A percentile compares a stretch with the other conserved stretches of the same genome.
These are phyloP conservation scores for Microthyrium microscopicum DNA, from an alignment of 2,329 filamentous ascomycete genomes.

Conservation along the genomic window DNA sequence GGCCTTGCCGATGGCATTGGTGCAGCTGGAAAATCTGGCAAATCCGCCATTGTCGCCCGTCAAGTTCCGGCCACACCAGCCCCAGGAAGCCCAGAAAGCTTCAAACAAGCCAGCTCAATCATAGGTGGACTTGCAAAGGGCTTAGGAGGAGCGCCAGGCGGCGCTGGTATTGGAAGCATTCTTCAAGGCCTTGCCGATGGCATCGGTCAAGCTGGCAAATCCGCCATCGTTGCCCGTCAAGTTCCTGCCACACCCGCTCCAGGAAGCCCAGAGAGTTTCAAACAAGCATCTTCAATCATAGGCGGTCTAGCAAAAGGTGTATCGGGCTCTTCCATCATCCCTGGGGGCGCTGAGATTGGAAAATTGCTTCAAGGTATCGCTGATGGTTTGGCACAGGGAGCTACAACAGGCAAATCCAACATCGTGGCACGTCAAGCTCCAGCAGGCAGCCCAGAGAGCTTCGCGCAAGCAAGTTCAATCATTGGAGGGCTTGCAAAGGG, in stretches of 20 bases:
- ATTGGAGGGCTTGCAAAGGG: not conserved
- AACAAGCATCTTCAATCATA: not conserved
- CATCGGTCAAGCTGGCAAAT: not conserved
- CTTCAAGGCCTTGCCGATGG: not conserved
- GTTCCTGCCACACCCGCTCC: not conserved
- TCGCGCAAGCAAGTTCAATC: not conserved
- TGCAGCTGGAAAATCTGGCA: not conserved
- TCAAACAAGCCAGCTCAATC: not conserved
- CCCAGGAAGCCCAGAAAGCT: constrained; percentile 1
- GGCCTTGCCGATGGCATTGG: not conserved
- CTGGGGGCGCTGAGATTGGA: not conserved
- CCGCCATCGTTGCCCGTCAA: not conserved
- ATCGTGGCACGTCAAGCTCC: not conserved
- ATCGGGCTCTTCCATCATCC: not conserved
- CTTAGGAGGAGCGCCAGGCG: not conserved
- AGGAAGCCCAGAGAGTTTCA: constrained; percentile 1
- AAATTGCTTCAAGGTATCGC: not conserved
- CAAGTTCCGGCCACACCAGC: not conserved
- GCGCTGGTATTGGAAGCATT: not conserved
- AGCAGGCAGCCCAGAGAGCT: not conserved
- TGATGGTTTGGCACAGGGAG: not conserved
- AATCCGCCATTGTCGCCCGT: not conserved
- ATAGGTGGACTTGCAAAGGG: not conserved
- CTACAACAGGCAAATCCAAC: no score
- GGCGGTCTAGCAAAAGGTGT: not conserved